Percentiles rank a stretch among this genome's conserved stretches.
Conservation (phyloP, 164 flowering plant species). For the Platanus orientalis region DNA sequence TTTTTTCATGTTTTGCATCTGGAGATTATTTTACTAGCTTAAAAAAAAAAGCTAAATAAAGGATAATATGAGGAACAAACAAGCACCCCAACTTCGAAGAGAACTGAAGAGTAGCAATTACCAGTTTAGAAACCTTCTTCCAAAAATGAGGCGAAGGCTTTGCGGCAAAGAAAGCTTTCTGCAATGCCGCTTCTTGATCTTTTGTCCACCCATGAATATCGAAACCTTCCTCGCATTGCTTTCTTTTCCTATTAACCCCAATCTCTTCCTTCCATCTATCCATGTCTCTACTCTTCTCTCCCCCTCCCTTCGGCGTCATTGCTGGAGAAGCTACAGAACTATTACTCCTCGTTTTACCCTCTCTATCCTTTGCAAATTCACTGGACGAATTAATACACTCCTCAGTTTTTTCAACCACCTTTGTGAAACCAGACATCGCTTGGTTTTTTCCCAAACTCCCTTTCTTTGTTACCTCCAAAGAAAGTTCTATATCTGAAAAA, state of each 20-base stretch:
- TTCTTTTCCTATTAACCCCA: constrained; percentile 29
- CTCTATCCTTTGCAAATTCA: background rate
- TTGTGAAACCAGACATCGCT: background rate
- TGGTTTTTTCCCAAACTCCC: background rate
- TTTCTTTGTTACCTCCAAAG: constrained; percentile 8
- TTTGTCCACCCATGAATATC: constrained; percentile 56
- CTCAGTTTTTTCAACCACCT: constrained; percentile 4
- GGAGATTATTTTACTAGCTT: no score
- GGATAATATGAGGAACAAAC: no score
- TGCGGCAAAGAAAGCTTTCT: constrained; percentile 62
- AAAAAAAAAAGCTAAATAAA: no score
- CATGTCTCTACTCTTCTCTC: constrained; percentile 4
- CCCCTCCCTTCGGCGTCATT: background rate
- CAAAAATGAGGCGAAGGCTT: constrained; percentile 83
- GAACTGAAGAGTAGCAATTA: constrained; percentile 15
- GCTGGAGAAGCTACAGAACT: constrained; percentile 1
- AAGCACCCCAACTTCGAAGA: no score
- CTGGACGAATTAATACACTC: background rate
- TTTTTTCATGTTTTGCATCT: no score
- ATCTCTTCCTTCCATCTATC: constrained; percentile 9
- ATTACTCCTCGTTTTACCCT: background rate
- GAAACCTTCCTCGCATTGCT: constrained; percentile 18
- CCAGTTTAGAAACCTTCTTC: constrained; percentile 89
- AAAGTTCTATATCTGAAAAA: background rate
- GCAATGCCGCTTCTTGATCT: constrained; percentile 72